phyloP scores from a whole-genome alignment of 495 filamentous ascomycete species.

The Pseudoneurospora amorphoporcata region DNA sequence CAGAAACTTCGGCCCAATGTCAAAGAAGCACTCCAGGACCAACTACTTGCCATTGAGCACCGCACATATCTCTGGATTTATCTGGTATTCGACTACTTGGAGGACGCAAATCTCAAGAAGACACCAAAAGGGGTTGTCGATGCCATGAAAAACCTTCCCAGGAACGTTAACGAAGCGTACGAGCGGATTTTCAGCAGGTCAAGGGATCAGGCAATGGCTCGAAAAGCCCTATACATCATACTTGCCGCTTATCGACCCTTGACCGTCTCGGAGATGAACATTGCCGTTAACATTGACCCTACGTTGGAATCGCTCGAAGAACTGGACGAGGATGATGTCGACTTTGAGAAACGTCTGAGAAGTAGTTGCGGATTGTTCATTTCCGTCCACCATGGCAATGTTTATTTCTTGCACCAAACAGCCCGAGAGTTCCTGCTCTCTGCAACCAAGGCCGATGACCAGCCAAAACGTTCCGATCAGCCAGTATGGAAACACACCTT shows the following conservation, averaged over 20 bases:
- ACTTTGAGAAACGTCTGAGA: conserved; percentile 7
- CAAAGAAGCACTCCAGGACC: not conserved
- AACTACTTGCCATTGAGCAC: conserved; percentile 3
- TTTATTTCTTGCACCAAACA: conserved; percentile 23
- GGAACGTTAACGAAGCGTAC: conserved; percentile 14
- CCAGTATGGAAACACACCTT: not conserved
- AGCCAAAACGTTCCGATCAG: not conserved
- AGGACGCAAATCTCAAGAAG: conserved; percentile 1
- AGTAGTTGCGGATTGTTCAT: conserved; percentile 16
- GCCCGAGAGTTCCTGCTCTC: conserved; percentile 17
- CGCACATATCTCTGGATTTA: conserved; percentile 14
- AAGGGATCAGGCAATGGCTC: not conserved
- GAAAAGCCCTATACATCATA: conserved; percentile 10
- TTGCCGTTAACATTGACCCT: conserved; percentile 1
- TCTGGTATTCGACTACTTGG: conserved; percentile 8
- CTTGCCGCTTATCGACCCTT: conserved; percentile 13
- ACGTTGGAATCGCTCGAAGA: not conserved
- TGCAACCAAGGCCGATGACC: not conserved
- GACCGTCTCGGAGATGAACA: conserved; percentile 6
- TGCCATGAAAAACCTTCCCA: conserved; percentile 3
- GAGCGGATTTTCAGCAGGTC: conserved; percentile 13
- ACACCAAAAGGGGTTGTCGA: conserved; percentile 6
- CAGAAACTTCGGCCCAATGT: not conserved
- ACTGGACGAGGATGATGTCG: conserved; percentile 9
- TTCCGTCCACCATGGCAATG: conserved; percentile 10